Conservation (phyloP, 495 filamentous ascomycete genomes). For the Stereocaulon alpinum region DNA sequence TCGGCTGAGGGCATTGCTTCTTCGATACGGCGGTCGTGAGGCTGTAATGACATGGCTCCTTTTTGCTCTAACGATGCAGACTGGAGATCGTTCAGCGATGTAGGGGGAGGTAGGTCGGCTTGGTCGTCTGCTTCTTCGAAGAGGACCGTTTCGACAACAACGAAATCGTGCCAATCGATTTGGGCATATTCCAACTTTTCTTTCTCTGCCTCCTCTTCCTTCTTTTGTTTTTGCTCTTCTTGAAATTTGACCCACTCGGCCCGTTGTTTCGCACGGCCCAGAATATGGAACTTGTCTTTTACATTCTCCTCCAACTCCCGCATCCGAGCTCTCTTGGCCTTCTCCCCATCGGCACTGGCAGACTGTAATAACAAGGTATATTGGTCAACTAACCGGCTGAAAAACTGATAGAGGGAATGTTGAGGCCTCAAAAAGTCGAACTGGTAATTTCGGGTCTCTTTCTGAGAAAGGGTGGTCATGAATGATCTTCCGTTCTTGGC, state of each 20-base stretch:
- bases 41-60: conserved; percentile 70
- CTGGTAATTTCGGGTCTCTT: conserved; percentile 84
- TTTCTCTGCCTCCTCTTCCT: conserved; percentile 79
- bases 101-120: conserved; percentile 76
- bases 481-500: conserved; percentile 85
- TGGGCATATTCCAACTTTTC: conserved; percentile 77
- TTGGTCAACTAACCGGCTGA: conserved; percentile 83
- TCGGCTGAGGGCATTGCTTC: conserved; percentile 87
- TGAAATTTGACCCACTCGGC: conserved; percentile 81
- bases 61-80: conserved; percentile 92
- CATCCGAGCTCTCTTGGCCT: conserved; percentile 56
- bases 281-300: conserved; percentile 65
- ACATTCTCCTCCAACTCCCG: conserved; percentile 68
- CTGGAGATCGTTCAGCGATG: conserved; percentile 80
- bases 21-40: conserved; percentile 74
- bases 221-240: conserved; percentile 75
- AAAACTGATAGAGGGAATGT: conserved; percentile 91
- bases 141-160: conserved; percentile 88
- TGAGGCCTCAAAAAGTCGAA: conserved; percentile 96
- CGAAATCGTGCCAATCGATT: conserved; percentile 98
- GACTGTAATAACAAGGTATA: conserved; percentile 74
- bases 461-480: conserved; percentile 76
- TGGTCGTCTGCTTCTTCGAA: conserved; percentile 87
- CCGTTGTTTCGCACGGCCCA: conserved; percentile 70
- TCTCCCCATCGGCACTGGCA: conserved; percentile 59